Evolutionary conservation across 1,284 basidiomycete species (phyloP).

Genomic region (Phylloboletellus chloephorus): DNA sequence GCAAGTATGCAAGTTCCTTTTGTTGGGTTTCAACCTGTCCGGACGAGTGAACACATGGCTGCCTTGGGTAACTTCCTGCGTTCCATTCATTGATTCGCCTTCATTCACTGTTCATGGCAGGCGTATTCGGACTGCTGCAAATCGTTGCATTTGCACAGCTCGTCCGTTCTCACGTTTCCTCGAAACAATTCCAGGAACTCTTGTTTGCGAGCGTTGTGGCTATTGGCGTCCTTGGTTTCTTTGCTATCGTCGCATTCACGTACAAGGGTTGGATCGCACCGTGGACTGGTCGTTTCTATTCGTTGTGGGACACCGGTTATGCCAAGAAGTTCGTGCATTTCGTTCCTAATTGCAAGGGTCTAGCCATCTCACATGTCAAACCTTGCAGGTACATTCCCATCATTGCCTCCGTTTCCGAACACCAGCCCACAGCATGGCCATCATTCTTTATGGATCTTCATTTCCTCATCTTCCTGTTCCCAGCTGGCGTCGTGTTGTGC

Average conservation of each 20-base stretch:
- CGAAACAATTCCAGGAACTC: conserved; percentile 88
- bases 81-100: not conserved
- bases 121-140: conserved; percentile 95
- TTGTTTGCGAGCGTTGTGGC: conserved; percentile 67
- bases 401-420: conserved; percentile 99
- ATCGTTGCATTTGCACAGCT: conserved; percentile 93
- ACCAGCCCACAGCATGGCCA: conserved; percentile 99
- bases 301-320: conserved; percentile 98
- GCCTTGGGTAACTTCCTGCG: conserved; percentile 65
- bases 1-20: conserved; percentile 99
- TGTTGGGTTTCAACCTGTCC: conserved; percentile 97
- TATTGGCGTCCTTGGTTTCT: conserved; percentile 68
- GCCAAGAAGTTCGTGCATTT: conserved; percentile 76
- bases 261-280: conserved; percentile 96
- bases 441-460: conserved; percentile 99
- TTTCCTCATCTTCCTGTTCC: conserved; percentile 97
- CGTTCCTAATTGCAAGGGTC: not conserved
- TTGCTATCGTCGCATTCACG: conserved; percentile 75
- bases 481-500: conserved; percentile 90
- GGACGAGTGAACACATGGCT: conserved; percentile 98
- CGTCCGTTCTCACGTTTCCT: conserved; percentile 84
- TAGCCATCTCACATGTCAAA: conserved; percentile 11
- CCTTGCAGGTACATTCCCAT: conserved; percentile 83
- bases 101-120: conserved; percentile 33
- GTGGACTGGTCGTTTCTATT: conserved; percentile 99